Evolutionary conservation across 768 basidiomycete species (phyloP), one percentile per base, ranked within the genome.

Genomic region (Suillus hirtellus): DNA sequence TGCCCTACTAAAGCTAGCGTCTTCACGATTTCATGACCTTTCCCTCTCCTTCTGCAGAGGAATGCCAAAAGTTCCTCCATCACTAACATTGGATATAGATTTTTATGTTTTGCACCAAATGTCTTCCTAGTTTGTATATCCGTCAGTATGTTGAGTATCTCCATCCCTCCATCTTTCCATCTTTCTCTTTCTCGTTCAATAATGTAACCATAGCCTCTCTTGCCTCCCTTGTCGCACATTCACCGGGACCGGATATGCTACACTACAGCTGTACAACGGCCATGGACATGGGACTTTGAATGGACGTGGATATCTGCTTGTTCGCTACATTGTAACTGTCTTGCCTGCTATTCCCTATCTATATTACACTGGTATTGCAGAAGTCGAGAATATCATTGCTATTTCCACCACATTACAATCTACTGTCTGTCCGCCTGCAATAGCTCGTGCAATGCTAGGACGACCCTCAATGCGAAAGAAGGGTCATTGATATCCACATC

Each of bases 321-420:
- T 78, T 81, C 80, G 79, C 78, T 81, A 73, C 74, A 75, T 79
- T 84, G 83, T 83, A 82, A 77, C 78, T 75, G 74, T 81, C 74
- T 59, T 60, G 46, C n/a, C 44, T 55, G 10, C 54, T 59, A 54
- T 68, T 61, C 66, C 52, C 56, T 61, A 61, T 61, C 27, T 65
- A 60, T 67, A 52, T 55, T 52, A 60, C 60, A 61, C 56, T 17
- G 60, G 64, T 60, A 59, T 59, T 56, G 59, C 62, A 66, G 44
- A 64, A 70, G 65, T 53, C 59, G 47, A 54, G 35, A 54, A 63
- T 55, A 31, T 52, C 40, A 31, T 27, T 58, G 40, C 24, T 58
- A 58, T 58, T 42, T 58, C 40, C 17, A 27, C 56, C 38, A 40
- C 24, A 55, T 60, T n/a, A 34, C 19, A 24, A 50, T 19, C 21